A percentile compares a stretch with the other conserved stretches of the same genome.
Evolutionary conservation across 257 asterid genomes (phyloP).

Genomic region (Jaltomata sinuosa): DNA sequence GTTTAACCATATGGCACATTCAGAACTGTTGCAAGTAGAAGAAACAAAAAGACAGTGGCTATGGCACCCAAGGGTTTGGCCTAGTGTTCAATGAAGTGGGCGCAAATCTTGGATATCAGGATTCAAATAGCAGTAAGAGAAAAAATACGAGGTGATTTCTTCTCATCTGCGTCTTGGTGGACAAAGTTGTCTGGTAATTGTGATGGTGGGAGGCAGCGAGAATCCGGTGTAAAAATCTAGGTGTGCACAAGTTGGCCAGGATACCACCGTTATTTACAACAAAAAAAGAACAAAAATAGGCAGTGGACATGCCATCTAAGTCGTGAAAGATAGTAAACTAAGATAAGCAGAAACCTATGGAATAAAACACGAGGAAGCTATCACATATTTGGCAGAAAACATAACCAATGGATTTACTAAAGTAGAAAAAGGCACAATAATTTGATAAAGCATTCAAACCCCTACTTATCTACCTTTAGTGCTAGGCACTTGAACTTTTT

Average conservation of each 20-base stretch:
- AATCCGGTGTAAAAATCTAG: neutral
- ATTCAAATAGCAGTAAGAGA: neutral
- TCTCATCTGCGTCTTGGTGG: neutral
- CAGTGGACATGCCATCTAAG: neutral
- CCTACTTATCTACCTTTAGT: neutral
- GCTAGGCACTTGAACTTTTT: neutral
- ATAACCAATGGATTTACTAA: neutral
- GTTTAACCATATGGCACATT: neutral
- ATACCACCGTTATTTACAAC: neutral
- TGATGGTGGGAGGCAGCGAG: neutral
- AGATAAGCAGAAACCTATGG: neutral
- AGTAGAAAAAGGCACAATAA: neutral
- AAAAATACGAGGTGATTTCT: neutral
- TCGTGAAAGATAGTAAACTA: neutral
- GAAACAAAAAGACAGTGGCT: conserved; percentile 1
- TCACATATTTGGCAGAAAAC: neutral
- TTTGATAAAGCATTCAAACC: neutral
- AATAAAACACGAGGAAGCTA: neutral
- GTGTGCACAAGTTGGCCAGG: neutral
- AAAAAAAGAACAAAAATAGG: neutral
- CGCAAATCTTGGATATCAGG: neutral
- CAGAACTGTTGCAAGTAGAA: neutral
- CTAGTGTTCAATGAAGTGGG: neutral
- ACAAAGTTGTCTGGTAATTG: neutral
- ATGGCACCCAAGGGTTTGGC: neutral